phyloP scores from a whole-genome alignment of 345 rosid species.

The Salix arbutifolia region DNA sequence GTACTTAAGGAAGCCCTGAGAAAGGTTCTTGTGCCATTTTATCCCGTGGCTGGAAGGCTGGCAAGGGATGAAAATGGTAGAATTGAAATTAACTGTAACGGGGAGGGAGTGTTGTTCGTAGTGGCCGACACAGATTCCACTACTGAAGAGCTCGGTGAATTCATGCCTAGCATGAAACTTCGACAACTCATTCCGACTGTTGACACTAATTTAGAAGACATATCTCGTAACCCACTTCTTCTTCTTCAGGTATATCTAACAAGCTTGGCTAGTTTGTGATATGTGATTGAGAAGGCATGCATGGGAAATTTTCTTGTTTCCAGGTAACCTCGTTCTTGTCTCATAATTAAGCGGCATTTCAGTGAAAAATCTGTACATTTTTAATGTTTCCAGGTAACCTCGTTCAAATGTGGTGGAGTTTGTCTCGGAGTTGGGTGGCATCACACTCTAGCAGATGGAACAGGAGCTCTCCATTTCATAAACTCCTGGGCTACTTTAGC shows the following conservation, averaged over 20 bases:
- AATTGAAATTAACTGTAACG: conserved; percentile 11
- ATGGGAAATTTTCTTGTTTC: not conserved
- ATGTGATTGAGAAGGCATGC: too few relatives aligned
- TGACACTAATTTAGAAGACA: not conserved
- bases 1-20: conserved; percentile 12
- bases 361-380: too few relatives aligned
- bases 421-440: conserved; percentile 8
- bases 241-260: not conserved
- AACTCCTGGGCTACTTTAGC: conserved; percentile 4
- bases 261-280: too few relatives aligned
- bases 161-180: not conserved
- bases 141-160: not conserved
- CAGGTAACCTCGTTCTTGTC: too few relatives aligned
- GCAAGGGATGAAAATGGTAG: conserved; percentile 5
- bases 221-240: not conserved
- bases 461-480: not conserved
- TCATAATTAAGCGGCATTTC: too few relatives aligned
- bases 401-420: conserved; percentile 13
- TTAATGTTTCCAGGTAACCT: not conserved
- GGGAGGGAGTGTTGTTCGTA: not conserved
- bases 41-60: conserved; percentile 19
- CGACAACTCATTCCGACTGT: not conserved
- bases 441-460: conserved; percentile 5
- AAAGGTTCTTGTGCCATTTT: conserved; percentile 6
- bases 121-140: conserved; percentile 11